A percentile compares a stretch with the other conserved stretches of the same genome.
Conservation (phyloP, 192 early-diverging fungal genomes). For the Entomortierella chlamydospora region DNA sequence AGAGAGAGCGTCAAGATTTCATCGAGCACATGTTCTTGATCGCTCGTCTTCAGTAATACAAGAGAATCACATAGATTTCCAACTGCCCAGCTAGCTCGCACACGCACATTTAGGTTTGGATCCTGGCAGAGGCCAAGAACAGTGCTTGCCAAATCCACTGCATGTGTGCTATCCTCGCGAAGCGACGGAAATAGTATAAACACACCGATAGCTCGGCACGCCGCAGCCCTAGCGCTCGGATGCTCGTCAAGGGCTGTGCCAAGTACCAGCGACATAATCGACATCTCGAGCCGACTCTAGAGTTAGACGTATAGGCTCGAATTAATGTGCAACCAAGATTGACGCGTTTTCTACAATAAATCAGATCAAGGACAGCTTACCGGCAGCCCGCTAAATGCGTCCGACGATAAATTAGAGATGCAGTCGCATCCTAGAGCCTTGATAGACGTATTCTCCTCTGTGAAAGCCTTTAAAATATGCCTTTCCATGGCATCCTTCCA, state of each 20-base stretch:
- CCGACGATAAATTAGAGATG: slow-evolving; percentile 54
- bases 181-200: slow-evolving; percentile 68
- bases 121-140: slow-evolving; percentile 66
- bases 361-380: slow-evolving; percentile 18
- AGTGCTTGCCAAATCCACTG: slow-evolving; percentile 64
- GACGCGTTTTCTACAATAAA: neutral
- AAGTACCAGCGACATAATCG: slow-evolving; percentile 58
- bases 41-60: slow-evolving; percentile 49
- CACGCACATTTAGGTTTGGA: slow-evolving; percentile 66
- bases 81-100: slow-evolving; percentile 82
- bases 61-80: slow-evolving; percentile 78
- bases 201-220: slow-evolving; percentile 73
- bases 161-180: slow-evolving; percentile 69
- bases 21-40: slow-evolving; percentile 25
- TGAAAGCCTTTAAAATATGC: slow-evolving; percentile 57
- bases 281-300: slow-evolving; percentile 50
- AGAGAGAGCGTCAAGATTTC: slow-evolving; percentile 59
- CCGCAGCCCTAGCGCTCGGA: slow-evolving; percentile 66
- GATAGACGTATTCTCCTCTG: slow-evolving; percentile 46
- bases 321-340: neutral
- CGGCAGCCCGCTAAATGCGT: slow-evolving; percentile 54
- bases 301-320: neutral
- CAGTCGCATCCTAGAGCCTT: slow-evolving; percentile 62
- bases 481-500: slow-evolving; percentile 56
- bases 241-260: slow-evolving; percentile 64